These are phyloP conservation scores for Lactarius hatsudake DNA, from an alignment of 768 basidiomycete genomes.

Conservation along the genomic window DNA sequence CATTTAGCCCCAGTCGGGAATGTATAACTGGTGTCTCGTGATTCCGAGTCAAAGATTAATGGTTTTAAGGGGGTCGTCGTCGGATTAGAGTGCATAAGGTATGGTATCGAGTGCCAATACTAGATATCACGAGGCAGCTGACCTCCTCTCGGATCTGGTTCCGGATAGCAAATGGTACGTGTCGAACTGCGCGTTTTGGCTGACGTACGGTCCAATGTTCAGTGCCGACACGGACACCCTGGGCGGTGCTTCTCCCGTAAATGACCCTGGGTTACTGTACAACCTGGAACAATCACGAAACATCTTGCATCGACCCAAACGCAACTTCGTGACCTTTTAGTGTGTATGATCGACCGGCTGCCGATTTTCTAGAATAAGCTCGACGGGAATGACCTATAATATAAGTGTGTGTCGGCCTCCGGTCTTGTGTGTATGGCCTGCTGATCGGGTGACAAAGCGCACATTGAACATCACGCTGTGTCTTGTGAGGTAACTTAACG, in stretches of 20 bases:
- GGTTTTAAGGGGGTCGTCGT: not conserved
- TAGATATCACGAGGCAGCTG: not conserved
- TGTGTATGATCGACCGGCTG: not conserved
- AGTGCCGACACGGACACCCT: not conserved
- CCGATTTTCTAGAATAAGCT: not conserved
- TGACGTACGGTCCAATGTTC: slow-evolving; percentile 1
- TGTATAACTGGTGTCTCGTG: not conserved
- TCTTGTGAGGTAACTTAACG: slow-evolving; percentile 17
- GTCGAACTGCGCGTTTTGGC: not conserved
- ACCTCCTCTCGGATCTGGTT: not conserved
- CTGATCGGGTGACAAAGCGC: slow-evolving; percentile 12
- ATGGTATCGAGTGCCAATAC: not conserved
- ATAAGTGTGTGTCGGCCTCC: not conserved
- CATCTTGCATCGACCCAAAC: not conserved
- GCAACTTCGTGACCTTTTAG: not conserved
- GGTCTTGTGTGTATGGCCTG: not conserved
- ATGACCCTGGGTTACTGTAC: not conserved
- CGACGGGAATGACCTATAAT: not conserved
- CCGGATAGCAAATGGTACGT: not conserved
- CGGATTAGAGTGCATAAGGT: not conserved
- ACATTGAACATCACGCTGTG: slow-evolving; percentile 7
- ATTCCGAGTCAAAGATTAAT: not conserved
- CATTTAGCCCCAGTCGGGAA: not conserved
- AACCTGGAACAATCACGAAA: not conserved
- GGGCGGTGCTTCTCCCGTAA: not conserved